Conservation (phyloP, 208 protist genomes). For the Trypanosoma cruzi region DNA sequence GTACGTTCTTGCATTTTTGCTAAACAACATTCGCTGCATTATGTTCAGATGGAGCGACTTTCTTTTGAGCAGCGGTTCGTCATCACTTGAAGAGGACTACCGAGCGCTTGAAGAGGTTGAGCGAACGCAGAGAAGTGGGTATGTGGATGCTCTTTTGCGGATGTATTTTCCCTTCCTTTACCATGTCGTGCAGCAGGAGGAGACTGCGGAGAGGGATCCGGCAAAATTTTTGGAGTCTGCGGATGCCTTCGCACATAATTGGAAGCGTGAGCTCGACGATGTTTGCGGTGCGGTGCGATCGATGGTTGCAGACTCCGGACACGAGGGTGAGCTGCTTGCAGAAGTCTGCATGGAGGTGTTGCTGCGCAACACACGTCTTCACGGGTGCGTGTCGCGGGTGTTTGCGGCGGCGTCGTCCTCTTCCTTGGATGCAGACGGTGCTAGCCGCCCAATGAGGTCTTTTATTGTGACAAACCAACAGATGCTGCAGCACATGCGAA, state of each 20-base stretch:
- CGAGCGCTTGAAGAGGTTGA: slow-evolving; percentile 42
- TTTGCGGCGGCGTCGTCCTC: slow-evolving; percentile 22
- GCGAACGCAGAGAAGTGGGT: slow-evolving; percentile 29
- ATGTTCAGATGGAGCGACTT: slow-evolving; percentile 17
- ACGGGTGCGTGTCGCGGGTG: slow-evolving; percentile 40
- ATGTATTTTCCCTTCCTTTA: slow-evolving; percentile 46
- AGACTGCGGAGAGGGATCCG: slow-evolving; percentile 18
- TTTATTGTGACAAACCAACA: slow-evolving; percentile 77
- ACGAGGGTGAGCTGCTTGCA: slow-evolving; percentile 62
- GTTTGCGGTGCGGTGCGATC: slow-evolving; percentile 35
- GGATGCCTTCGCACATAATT: slow-evolving; percentile 57
- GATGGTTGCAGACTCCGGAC: slow-evolving; percentile 41
- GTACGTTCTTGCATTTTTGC: slow-evolving; percentile 35
- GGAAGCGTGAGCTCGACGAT: slow-evolving; percentile 53
- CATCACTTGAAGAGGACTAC: slow-evolving; percentile 36
- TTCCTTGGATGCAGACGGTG: not conserved
- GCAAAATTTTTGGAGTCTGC: slow-evolving; percentile 46
- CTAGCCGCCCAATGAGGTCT: slow-evolving; percentile 37
- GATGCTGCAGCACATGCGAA: slow-evolving; percentile 82
- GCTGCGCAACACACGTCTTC: slow-evolving; percentile 77
- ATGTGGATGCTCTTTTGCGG: slow-evolving; percentile 48
- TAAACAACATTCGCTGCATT: slow-evolving; percentile 59
- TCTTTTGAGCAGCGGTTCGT: slow-evolving; percentile 30
- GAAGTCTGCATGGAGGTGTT: slow-evolving; percentile 84
- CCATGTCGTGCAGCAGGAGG: slow-evolving; percentile 35